A percentile compares a stretch with the other conserved stretches of the same genome.
These are phyloP conservation scores for Cladosporium phlei DNA, from an alignment of 2,329 filamentous ascomycete genomes.

Conservation along the genomic window DNA sequence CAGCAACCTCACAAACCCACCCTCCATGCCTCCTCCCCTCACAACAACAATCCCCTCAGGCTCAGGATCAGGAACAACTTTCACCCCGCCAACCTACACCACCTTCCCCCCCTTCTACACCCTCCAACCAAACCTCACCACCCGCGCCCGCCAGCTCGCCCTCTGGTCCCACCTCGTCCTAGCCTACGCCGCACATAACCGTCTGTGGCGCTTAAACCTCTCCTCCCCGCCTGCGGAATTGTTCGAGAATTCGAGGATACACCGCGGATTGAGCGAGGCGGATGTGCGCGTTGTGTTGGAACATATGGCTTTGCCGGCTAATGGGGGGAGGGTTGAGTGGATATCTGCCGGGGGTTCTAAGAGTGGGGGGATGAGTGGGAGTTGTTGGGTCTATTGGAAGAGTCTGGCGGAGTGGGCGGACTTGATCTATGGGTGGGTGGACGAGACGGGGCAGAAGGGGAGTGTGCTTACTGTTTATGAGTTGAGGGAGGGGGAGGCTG, in stretches of 20 bases:
- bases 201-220: slow-evolving; percentile 69
- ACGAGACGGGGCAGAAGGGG: slow-evolving; percentile 83
- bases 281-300: slow-evolving; percentile 52
- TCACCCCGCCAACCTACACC: slow-evolving; percentile 51
- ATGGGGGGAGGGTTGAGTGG: slow-evolving; percentile 58
- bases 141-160: slow-evolving; percentile 67
- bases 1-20: background rate
- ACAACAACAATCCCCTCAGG: slow-evolving; percentile 13
- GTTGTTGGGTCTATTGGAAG: slow-evolving; percentile 77
- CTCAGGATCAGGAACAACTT: slow-evolving; percentile 23
- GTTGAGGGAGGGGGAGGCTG: slow-evolving; percentile 79
- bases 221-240: slow-evolving; percentile 47
- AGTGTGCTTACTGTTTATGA: slow-evolving; percentile 90
- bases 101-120: slow-evolving; percentile 83
- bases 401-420: slow-evolving; percentile 87
- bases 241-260: slow-evolving; percentile 47
- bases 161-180: slow-evolving; percentile 88
- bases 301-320: slow-evolving; percentile 51
- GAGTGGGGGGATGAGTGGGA: slow-evolving; percentile 43
- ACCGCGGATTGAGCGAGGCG: slow-evolving; percentile 45
- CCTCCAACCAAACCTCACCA: slow-evolving; percentile 68
- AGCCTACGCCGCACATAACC: slow-evolving; percentile 73
- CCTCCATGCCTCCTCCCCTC: slow-evolving; percentile 8
- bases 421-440: slow-evolving; percentile 70
- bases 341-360: slow-evolving; percentile 33